A percentile compares a stretch with the other conserved stretches of the same genome.
phyloP scores from a whole-genome alignment of 2,329 filamentous ascomycete species.

The Ilyonectria mors-panacis region DNA sequence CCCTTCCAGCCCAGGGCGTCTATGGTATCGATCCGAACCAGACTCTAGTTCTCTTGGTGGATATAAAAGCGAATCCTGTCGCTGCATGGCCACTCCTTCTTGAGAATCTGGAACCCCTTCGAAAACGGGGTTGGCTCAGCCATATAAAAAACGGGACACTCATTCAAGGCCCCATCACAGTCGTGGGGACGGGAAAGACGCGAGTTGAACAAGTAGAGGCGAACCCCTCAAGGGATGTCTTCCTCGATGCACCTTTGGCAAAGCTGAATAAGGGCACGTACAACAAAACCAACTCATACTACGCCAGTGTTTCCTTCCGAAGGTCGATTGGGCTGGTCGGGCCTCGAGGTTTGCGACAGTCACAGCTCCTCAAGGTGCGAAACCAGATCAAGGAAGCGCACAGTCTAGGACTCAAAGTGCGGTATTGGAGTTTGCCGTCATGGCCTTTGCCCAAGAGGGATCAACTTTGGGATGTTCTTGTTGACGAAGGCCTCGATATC shows the following conservation, averaged over 20 bases:
- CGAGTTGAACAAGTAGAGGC: constrained; percentile 32
- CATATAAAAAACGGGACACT: constrained; percentile 66
- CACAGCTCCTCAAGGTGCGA: constrained; percentile 61
- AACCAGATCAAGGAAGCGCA: constrained; percentile 67
- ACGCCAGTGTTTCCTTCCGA: constrained; percentile 73
- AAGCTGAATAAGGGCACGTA: constrained; percentile 56
- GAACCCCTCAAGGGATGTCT: constrained; percentile 65
- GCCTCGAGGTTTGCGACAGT: constrained; percentile 59
- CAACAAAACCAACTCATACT: constrained; percentile 73
- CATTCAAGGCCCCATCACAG: constrained; percentile 71
- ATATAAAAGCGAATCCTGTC: constrained; percentile 71
- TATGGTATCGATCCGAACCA: constrained; percentile 68
- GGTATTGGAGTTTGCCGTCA: constrained; percentile 73
- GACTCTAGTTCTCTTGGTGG: constrained; percentile 75
- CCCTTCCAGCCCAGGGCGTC: constrained; percentile 62
- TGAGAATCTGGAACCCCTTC: constrained; percentile 67
- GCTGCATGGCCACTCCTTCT: constrained; percentile 48
- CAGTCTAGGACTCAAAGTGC: constrained; percentile 65
- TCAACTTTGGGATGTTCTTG: constrained; percentile 68
- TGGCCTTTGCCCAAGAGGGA: constrained; percentile 71
- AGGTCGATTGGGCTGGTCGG: constrained; percentile 67
- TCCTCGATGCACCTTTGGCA: constrained; percentile 76
- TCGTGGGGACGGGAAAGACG: constrained; percentile 75
- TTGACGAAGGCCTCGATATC: constrained; percentile 71
- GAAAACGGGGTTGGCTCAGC: constrained; percentile 70